phyloP scores from a whole-genome alignment of 2,329 filamentous ascomycete species.

The Beauveria bassiana region DNA sequence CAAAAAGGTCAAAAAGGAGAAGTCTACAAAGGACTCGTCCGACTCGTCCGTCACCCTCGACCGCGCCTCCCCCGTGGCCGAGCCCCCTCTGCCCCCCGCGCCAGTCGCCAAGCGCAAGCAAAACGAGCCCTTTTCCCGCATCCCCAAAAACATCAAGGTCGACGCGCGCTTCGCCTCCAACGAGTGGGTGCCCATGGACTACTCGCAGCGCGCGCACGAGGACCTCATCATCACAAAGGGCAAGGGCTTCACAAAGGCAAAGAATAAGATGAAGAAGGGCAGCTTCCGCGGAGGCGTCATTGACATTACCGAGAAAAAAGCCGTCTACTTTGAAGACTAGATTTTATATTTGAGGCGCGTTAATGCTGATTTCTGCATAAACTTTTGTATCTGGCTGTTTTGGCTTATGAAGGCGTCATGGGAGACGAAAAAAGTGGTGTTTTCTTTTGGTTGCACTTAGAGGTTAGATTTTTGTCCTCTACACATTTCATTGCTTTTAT shows the following conservation, averaged over 20 bases:
- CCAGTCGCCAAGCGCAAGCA: conserved; percentile 40
- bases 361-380: no score
- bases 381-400: no score
- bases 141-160: conserved; percentile 59
- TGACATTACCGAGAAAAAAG: conserved; percentile 72
- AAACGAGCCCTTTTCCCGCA: conserved; percentile 69
- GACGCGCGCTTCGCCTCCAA: conserved; percentile 69
- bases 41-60: conserved; percentile 44
- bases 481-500: no score
- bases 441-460: neutral
- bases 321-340: conserved; percentile 74
- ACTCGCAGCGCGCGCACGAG: conserved; percentile 80
- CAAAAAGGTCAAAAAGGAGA: conserved; percentile 16
- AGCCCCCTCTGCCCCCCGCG: conserved; percentile 47
- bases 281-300: conserved; percentile 85
- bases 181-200: conserved; percentile 74
- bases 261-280: conserved; percentile 96
- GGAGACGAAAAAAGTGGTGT: neutral
- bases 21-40: conserved; percentile 25
- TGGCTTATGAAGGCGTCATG: neutral
- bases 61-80: conserved; percentile 29
- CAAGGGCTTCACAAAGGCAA: conserved; percentile 98
- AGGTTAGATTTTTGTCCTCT: no score
- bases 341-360: neutral
- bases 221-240: conserved; percentile 87